A percentile compares a stretch with the other conserved stretches of the same genome.
phyloP scores from a whole-genome alignment of 441 rosid species.

The Gossypium lobatum region DNA sequence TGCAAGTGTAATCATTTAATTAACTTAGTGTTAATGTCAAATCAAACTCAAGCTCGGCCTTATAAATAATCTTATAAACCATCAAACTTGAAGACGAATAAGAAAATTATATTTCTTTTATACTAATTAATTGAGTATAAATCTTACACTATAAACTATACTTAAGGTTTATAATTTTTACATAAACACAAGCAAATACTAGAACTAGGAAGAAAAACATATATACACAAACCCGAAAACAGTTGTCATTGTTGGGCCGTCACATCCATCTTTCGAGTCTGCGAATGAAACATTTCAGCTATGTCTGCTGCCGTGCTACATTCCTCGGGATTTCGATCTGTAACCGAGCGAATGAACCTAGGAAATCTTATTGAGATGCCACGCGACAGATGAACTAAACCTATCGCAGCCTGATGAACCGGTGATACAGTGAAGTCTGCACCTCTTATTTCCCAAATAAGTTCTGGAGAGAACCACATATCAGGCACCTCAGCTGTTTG shows the following conservation, averaged over 20 bases:
- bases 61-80: no score
- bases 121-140: background rate
- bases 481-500: constrained; percentile 70
- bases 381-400: constrained; percentile 73
- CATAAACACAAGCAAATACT: background rate
- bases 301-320: constrained; percentile 67
- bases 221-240: background rate
- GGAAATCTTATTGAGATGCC: constrained; percentile 86
- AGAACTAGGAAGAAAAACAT: background rate
- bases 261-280: constrained; percentile 65
- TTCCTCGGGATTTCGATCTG: constrained; percentile 60
- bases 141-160: no score
- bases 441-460: constrained; percentile 80
- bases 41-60: no score
- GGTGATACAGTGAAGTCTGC: constrained; percentile 84
- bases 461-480: constrained; percentile 68
- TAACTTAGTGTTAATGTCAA: no score
- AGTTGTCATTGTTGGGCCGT: constrained; percentile 7
- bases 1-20: no score
- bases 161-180: no score
- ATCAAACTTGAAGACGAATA: no score
- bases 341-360: constrained; percentile 40
- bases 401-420: constrained; percentile 66
- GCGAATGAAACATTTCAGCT: constrained; percentile 69
- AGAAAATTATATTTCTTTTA: no score